Percentiles rank a stretch among this genome's conserved stretches.
phyloP scores from a whole-genome alignment of 345 rosid species.

The Hypericum androsaemum region DNA sequence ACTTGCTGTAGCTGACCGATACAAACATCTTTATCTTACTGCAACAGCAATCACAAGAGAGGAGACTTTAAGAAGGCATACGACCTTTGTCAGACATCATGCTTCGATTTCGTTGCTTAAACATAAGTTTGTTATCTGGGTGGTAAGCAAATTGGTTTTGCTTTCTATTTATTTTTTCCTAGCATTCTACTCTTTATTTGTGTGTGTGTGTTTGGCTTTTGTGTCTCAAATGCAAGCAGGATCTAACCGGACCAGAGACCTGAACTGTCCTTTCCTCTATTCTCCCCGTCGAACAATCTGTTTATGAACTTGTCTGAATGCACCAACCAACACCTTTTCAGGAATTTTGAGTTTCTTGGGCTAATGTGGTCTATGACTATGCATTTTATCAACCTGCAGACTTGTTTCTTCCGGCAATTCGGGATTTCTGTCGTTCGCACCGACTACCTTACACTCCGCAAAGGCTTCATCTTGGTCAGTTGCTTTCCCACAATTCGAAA shows the following conservation, averaged over 20 bases:
- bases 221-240: too few species aligned
- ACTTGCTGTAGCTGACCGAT: too few species aligned
- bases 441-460: constrained; percentile 82
- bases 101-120: constrained; percentile 42
- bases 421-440: constrained; percentile 76
- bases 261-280: too few species aligned
- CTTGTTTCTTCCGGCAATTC: constrained; percentile 86
- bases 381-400: constrained; percentile 37
- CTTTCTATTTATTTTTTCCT: too few species aligned
- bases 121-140: constrained; percentile 66
- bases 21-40: neutral
- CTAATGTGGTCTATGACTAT: too few species aligned
- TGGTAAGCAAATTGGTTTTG: constrained; percentile 32
- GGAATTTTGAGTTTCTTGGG: too few species aligned
- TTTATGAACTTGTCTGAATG: too few species aligned
- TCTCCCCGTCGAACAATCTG: too few species aligned
- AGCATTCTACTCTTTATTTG: too few species aligned
- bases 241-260: too few species aligned
- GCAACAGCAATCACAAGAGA: constrained; percentile 45
- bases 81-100: constrained; percentile 66
- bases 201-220: too few species aligned
- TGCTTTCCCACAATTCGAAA: constrained; percentile 5
- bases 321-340: too few species aligned
- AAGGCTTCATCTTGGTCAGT: constrained; percentile 72
- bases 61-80: constrained; percentile 51